Evolutionary conservation across 2,329 filamentous ascomycete genomes (phyloP), one percentile per base, ranked within the genome.

Genomic region (Grosmannia huntii): DNA sequence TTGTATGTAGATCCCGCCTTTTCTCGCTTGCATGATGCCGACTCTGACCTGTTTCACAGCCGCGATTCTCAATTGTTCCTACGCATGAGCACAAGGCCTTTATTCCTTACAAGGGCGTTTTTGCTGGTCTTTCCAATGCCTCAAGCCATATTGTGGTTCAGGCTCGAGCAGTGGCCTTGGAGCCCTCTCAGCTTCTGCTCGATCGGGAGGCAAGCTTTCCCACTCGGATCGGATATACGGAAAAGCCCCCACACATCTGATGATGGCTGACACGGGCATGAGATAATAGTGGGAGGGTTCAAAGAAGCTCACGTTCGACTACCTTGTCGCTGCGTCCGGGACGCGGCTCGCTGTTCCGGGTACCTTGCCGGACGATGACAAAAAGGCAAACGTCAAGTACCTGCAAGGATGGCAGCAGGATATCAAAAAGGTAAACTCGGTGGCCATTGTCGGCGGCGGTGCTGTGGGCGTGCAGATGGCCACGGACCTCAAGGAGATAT

Each of bases 391-490:
- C 0, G 68, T 77, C 21, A 63, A 66, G 55, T 69, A 72, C 12
- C 61, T 83, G 49, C 68, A 67, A 7, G 52, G 65, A 65, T 7
- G 73, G 79, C 66, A 80, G 80, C 66, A 62, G 62, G 1, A 66
- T 66, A 4, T 75, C 82, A 56, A 70, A 69, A 52, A 64, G 65
- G 0, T 73, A 75, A 2, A 65, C 66, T 21, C 71, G 52, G 31
- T 81, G 16, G 76, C 78, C 1, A 72, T 82, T 0, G 72, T 80
- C 0, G 83, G 82, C 2, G 82, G 80, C 0, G 82, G 82, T 5
- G 80, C 83, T 0, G 82, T 82, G 0, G 61, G 61, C 48, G 60
- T 62, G n/a, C 57, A 62, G 49, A 60, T 62, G 56, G 61, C 61
- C n/a, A 60, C 61, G 7, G 61, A 62, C 52, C 55, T 62, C 54